Percentiles rank a stretch among this genome's conserved stretches.
phyloP scores from a whole-genome alignment of 2,329 filamentous ascomycete genomes.

The Biscogniauxia sp. region DNA sequence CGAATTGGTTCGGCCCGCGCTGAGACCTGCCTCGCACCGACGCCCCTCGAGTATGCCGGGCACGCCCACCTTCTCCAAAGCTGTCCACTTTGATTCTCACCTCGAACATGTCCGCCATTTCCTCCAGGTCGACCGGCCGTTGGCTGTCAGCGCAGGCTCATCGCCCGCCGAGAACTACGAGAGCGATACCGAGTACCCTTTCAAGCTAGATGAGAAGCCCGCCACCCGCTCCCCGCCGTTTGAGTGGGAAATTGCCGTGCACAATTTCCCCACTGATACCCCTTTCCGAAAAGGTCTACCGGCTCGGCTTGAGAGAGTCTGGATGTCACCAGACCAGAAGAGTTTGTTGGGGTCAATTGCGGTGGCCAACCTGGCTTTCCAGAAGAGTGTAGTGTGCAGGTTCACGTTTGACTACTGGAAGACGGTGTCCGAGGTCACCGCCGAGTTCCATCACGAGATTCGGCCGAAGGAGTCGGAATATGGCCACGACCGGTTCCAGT shows the following conservation, averaged over 20 bases:
- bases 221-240: slow-evolving; percentile 50
- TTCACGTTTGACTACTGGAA: slow-evolving; percentile 99
- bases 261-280: slow-evolving; percentile 75
- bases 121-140: slow-evolving; percentile 85
- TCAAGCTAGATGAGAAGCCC: slow-evolving; percentile 53
- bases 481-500: slow-evolving; percentile 85
- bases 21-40: slow-evolving; percentile 74
- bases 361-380: slow-evolving; percentile 85
- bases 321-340: slow-evolving; percentile 84
- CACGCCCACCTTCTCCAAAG: slow-evolving; percentile 92
- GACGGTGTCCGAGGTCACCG: slow-evolving; percentile 89
- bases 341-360: slow-evolving; percentile 78
- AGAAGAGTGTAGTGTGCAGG: slow-evolving; percentile 84
- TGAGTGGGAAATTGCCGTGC: slow-evolving; percentile 84
- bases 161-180: slow-evolving; percentile 89
- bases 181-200: slow-evolving; percentile 86
- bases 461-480: slow-evolving; percentile 62
- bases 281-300: slow-evolving; percentile 62
- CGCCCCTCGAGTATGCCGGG: slow-evolving; percentile 96
- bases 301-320: slow-evolving; percentile 81
- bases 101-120: slow-evolving; percentile 96
- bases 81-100: slow-evolving; percentile 97
- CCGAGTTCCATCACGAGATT: slow-evolving; percentile 82
- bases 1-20: slow-evolving; percentile 88
- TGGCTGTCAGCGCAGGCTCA: slow-evolving; percentile 93